Evolutionary conservation across 306 rosid genomes (phyloP), one percentile per base, ranked within the genome.

Genomic region (Dicorynia guianensis): DNA sequence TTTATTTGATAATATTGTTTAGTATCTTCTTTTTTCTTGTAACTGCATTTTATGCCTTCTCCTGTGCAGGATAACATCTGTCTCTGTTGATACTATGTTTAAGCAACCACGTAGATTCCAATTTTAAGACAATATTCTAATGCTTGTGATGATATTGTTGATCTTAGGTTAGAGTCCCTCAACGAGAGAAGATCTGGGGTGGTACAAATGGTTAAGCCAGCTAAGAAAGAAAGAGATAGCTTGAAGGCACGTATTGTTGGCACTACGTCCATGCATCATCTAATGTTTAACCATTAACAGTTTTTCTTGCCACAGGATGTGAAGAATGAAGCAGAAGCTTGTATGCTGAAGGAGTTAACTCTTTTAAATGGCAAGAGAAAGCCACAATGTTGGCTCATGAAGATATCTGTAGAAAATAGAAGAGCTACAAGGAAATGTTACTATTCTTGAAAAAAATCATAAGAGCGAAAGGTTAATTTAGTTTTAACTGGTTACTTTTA

Each of bases 111-210:
- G 43, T 17, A 53, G 17, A 60, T 74, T 74, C 34, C 42, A 14
- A 7, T 46, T 71, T 59, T 47, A 33, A 13, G 43, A 52, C 18
- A 12, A 65, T 57, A 57, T 46, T n/a, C 55, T 78, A 53, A 78
- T 60, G 55, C 52, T 15, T 54, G 47, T 54, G 34, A 52, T 75
- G 63, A 55, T 57, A 35, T 73, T 74, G 64, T 79, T 85, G 81
- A 60, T 81, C 47, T n/a, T 75, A 95, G 98, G 89, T 83, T 95
- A 67, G 98, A 95, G 75, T 77, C 89, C 64, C 89, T 92, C 63
- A 36, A 5, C 40, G 92, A 88, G 79, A 83, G 82, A 71, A 79
- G 89, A 66, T 63, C 92, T 20, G 83, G 92, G 25, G 89, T 83
- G 80, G 89, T 85, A 52, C 88, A 88, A 79, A 85, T 88, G 89